A percentile compares a stretch with the other conserved stretches of the same genome.
Conservation (phyloP, 495 filamentous ascomycete species). For the Hypomontagnella monticulosa region DNA sequence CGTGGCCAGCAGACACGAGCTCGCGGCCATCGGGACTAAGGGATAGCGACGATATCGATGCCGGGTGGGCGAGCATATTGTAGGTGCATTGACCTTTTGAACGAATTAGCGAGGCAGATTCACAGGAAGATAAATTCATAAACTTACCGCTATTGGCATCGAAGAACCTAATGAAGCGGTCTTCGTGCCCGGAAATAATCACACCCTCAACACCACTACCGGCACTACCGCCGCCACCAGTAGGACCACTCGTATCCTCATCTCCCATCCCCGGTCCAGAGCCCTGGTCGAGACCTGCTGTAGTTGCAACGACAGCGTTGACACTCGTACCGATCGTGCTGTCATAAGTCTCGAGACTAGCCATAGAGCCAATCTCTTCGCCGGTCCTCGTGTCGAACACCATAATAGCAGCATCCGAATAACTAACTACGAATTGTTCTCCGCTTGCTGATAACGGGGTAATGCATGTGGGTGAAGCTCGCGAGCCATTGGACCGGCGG, state of each 20-base stretch:
- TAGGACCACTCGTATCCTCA: constrained; percentile 69
- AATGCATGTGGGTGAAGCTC: constrained; percentile 88
- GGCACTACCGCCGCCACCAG: constrained; percentile 71
- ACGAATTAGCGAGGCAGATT: constrained; percentile 44
- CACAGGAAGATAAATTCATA: neutral
- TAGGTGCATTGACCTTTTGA: constrained; percentile 94
- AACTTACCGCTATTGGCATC: constrained; percentile 97
- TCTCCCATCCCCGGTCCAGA: constrained; percentile 67
- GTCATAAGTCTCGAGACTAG: constrained; percentile 90
- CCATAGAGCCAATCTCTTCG: constrained; percentile 92
- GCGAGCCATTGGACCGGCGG: constrained; percentile 66
- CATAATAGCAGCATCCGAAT: constrained; percentile 86
- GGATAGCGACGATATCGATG: constrained; percentile 87
- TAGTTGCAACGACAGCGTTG: constrained; percentile 91
- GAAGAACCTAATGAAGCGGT: constrained; percentile 94
- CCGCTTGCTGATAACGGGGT: constrained; percentile 85
- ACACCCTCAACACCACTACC: constrained; percentile 85
- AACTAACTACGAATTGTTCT: constrained; percentile 93
- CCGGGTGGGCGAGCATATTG: constrained; percentile 95
- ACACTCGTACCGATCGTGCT: constrained; percentile 83
- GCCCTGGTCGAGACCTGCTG: constrained; percentile 76
- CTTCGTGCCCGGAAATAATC: constrained; percentile 94
- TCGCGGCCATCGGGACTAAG: constrained; percentile 92
- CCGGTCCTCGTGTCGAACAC: constrained; percentile 92
- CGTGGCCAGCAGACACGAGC: constrained; percentile 94